A percentile compares a stretch with the other conserved stretches of the same genome.
Evolutionary conservation across 768 basidiomycete species (phyloP).

Genomic region (Russula ochroleuca): DNA sequence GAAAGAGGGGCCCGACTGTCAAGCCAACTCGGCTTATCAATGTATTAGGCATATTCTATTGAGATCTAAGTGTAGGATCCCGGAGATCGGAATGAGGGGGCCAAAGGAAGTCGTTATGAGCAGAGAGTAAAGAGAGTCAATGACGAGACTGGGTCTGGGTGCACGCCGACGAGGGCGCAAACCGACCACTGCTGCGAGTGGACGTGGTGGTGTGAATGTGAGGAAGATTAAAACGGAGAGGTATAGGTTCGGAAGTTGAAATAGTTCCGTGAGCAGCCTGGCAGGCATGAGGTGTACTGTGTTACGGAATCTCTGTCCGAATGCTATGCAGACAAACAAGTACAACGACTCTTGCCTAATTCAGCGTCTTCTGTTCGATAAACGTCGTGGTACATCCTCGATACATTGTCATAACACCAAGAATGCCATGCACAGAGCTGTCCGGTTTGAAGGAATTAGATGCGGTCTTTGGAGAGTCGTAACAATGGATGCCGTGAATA

Average conservation of each 20-base stretch:
- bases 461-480: too few species aligned
- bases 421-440: too few species aligned
- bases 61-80: not conserved
- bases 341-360: too few species aligned
- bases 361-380: too few species aligned
- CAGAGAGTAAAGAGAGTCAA: not conserved
- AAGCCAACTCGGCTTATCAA: slow-evolving; percentile 60
- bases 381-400: too few species aligned
- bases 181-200: not conserved
- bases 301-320: too few species aligned
- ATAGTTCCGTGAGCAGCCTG: not conserved
- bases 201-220: not conserved
- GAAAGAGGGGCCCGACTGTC: slow-evolving; percentile 62
- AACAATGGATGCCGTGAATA: too few species aligned
- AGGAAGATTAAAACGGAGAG: not conserved
- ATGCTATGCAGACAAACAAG: too few species aligned
- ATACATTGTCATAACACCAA: too few species aligned
- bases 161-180: not conserved
- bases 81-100: not conserved
- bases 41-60: slow-evolving; percentile 39
- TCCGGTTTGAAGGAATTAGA: too few species aligned
- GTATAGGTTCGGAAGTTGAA: not conserved
- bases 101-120: not conserved
- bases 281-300: too few species aligned
- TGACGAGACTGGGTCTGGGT: not conserved